Percentiles rank a stretch among this genome's conserved stretches.
These are phyloP conservation scores for Blastobotrys serpentis DNA, from an alignment of 1,139 yeast species.

Conservation along the genomic window DNA sequence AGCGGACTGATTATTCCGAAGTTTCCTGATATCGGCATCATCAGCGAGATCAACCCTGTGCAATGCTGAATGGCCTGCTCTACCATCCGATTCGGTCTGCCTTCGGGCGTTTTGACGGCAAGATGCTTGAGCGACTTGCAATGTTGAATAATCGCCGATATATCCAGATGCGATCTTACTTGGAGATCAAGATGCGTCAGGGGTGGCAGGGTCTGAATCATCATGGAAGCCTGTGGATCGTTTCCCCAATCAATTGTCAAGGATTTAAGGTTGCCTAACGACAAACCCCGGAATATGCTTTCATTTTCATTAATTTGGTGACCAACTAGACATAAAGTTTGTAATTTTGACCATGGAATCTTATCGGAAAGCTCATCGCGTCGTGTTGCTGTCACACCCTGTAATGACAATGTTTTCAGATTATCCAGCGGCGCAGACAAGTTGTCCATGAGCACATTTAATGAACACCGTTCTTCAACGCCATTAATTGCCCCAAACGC, in stretches of 20 bases:
- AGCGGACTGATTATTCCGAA: slow-evolving; percentile 18
- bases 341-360: slow-evolving; percentile 18
- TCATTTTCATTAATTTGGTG: slow-evolving; percentile 21
- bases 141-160: slow-evolving; percentile 12
- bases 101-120: background rate
- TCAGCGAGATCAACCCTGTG: slow-evolving; percentile 17
- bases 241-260: slow-evolving; percentile 7
- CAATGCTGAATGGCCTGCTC: slow-evolving; percentile 14
- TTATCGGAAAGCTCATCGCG: slow-evolving; percentile 15
- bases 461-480: slow-evolving; percentile 20
- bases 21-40: slow-evolving; percentile 18
- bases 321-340: background rate
- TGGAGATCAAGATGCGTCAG: slow-evolving; percentile 18
- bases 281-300: background rate
- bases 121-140: slow-evolving; percentile 16
- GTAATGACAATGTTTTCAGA: slow-evolving; percentile 24
- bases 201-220: background rate
- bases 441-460: slow-evolving; percentile 18
- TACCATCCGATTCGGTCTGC: slow-evolving; percentile 1
- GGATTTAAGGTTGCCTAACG: background rate
- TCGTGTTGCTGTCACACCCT: slow-evolving; percentile 23
- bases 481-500: slow-evolving; percentile 27
- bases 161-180: slow-evolving; percentile 3
- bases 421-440: background rate
- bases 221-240: background rate